phyloP scores from a whole-genome alignment of 2,329 filamentous ascomycete species.

The Aspergillus neotritici region DNA sequence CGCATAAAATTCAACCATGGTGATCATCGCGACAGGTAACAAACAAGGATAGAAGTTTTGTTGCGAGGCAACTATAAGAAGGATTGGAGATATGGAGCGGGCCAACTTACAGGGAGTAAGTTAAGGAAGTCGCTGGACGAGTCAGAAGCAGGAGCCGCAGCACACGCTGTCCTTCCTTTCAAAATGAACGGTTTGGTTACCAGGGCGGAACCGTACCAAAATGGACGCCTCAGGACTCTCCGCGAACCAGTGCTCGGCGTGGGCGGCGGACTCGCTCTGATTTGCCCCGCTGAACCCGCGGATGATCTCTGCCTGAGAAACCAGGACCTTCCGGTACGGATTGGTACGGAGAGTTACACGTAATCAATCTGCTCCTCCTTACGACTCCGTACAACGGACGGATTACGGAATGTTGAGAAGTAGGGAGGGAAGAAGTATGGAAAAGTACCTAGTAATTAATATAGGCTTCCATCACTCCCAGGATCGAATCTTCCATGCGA shows the following conservation, averaged over 20 bases:
- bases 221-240: slow-evolving; percentile 4
- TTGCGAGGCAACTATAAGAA: background rate
- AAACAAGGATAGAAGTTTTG: too few species aligned
- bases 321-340: background rate
- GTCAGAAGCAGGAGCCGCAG: background rate
- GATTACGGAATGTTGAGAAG: too few species aligned
- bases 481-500: too few species aligned
- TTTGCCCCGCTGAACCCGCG: slow-evolving; percentile 13
- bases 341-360: too few species aligned
- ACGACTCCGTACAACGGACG: too few species aligned
- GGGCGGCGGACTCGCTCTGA: slow-evolving; percentile 14
- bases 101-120: background rate
- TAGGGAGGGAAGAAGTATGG: too few species aligned
- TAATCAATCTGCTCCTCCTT: too few species aligned
- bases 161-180: background rate
- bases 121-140: background rate
- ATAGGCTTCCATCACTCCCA: too few species aligned
- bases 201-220: slow-evolving; percentile 1
- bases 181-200: slow-evolving; percentile 1
- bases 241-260: slow-evolving; percentile 12
- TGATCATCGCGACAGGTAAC: too few species aligned
- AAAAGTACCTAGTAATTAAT: too few species aligned
- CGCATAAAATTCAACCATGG: too few species aligned
- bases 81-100: background rate
- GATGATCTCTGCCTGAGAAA: background rate